A percentile compares a stretch with the other conserved stretches of the same genome.
phyloP scores from a whole-genome alignment of 2,329 filamentous ascomycete genomes.

The Monilinia aucupariae region DNA sequence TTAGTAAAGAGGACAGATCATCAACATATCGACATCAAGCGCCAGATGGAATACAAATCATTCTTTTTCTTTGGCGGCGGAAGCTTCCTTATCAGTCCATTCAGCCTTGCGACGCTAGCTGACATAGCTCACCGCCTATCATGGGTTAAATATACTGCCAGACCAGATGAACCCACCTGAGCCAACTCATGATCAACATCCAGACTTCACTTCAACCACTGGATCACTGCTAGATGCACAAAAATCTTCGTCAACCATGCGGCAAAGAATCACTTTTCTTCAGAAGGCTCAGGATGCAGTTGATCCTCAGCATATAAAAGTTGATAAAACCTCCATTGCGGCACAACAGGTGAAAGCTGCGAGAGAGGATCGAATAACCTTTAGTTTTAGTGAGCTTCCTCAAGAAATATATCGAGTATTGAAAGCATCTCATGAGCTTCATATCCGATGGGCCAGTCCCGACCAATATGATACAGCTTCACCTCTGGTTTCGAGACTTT shows the following conservation, averaged over 20 bases:
- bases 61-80: constrained; percentile 6
- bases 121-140: not conserved
- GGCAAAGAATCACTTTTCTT: constrained; percentile 74
- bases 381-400: constrained; percentile 69
- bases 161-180: not conserved
- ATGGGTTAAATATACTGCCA: not conserved
- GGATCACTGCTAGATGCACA: not conserved
- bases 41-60: not conserved
- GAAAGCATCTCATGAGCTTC: constrained; percentile 61
- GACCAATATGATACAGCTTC: constrained; percentile 52
- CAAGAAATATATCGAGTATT: constrained; percentile 58
- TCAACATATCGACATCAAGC: not conserved
- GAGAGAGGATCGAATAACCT: constrained; percentile 73
- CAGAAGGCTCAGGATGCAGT: constrained; percentile 59
- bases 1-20: constrained; percentile 11
- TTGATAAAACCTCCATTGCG: constrained; percentile 49
- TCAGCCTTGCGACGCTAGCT: constrained; percentile 12
- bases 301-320: constrained; percentile 56
- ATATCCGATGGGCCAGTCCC: constrained; percentile 71
- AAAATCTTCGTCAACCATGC: constrained; percentile 48
- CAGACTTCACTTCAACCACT: not conserved
- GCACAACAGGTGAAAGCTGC: constrained; percentile 60
- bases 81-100: not conserved
- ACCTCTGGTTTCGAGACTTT: constrained; percentile 68
- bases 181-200: constrained; percentile 2